Conservation (phyloP, 140 eudicot species). For the Stevia rebaudiana region DNA sequence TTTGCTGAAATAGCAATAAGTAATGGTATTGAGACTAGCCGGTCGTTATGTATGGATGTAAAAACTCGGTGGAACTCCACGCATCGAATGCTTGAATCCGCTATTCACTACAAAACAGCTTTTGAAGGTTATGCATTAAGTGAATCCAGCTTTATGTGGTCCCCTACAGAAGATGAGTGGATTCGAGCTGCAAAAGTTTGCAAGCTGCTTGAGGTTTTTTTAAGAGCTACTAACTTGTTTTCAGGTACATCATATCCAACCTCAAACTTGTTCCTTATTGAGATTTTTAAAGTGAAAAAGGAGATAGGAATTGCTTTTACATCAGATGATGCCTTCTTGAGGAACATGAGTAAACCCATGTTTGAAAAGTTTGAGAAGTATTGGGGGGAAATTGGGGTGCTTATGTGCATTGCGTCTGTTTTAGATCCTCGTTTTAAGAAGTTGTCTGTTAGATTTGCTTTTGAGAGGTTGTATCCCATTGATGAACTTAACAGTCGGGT, state of each 20-base stretch:
- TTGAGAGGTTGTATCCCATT: no score
- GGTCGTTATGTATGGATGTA: not conserved
- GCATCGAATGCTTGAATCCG: not conserved
- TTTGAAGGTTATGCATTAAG: not conserved
- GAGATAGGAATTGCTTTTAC: not conserved
- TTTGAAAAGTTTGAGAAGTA: not conserved
- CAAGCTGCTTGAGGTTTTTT: not conserved
- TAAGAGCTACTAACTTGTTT: not conserved
- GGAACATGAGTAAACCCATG: not conserved
- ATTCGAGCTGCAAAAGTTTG: not conserved
- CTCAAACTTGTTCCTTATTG: not conserved
- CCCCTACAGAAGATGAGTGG: not conserved
- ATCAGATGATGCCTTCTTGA: not conserved
- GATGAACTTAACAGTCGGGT: no score
- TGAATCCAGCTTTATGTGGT: not conserved
- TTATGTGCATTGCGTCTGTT: no score
- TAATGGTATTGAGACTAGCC: not conserved
- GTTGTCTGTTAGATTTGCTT: no score
- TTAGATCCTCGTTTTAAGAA: no score
- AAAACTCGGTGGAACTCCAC: not conserved
- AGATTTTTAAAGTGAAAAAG: not conserved
- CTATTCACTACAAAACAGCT: not conserved
- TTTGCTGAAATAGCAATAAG: no score
- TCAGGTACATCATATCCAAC: not conserved
- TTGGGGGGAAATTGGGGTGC: no score